A percentile compares a stretch with the other conserved stretches of the same genome.
Conservation (phyloP, 371 early-diverging fungal genomes). For the Smittium mucronatum region DNA sequence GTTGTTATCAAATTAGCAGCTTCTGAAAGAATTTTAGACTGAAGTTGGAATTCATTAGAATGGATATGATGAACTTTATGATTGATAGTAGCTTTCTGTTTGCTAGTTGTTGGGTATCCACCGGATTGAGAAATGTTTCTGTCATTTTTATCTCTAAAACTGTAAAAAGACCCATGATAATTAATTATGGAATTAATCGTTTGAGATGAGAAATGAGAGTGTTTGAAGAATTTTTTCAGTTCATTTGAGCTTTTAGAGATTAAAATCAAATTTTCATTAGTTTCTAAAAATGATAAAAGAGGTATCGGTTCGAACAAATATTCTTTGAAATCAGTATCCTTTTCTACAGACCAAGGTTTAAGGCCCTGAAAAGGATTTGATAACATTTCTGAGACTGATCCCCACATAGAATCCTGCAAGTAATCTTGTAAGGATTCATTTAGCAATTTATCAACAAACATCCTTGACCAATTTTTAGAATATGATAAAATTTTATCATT, state of each 20-base stretch:
- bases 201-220: neutral
- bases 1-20: neutral
- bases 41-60: neutral
- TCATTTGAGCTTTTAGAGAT: neutral
- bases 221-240: neutral
- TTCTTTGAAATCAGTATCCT: neutral
- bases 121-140: neutral
- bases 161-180: neutral
- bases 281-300: neutral
- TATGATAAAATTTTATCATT: neutral
- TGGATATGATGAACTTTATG: neutral
- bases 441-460: neutral
- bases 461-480: neutral
- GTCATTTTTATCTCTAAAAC: neutral
- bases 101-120: neutral
- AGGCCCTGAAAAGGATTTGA: neutral
- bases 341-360: neutral
- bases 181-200: neutral
- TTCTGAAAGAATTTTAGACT: neutral
- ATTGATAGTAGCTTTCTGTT: neutral
- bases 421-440: neutral
- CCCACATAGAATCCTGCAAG: neutral
- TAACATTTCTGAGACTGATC: neutral
- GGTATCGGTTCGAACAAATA: neutral
- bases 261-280: neutral